Percentiles rank a stretch among this genome's conserved stretches.
phyloP scores from a whole-genome alignment of 495 filamentous ascomycete species.

The Daldinia childiae region DNA sequence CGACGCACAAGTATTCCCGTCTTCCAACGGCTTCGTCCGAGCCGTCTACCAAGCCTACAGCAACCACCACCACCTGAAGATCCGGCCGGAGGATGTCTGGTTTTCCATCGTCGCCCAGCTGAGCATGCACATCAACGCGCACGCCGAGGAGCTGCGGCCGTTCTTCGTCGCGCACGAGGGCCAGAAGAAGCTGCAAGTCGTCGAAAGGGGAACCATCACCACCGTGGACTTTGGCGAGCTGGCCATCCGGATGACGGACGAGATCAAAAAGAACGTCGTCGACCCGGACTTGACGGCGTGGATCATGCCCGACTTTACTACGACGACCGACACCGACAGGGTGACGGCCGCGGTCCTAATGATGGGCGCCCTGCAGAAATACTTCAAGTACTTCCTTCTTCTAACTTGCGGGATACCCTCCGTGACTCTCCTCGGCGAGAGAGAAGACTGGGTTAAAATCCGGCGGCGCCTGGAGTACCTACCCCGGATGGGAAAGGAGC shows the following conservation, averaged over 20 bases:
- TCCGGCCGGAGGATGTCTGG: slow-evolving; percentile 57
- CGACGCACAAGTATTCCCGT: not conserved
- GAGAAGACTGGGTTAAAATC: slow-evolving; percentile 54
- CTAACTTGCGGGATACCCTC: slow-evolving; percentile 57
- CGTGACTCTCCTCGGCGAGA: slow-evolving; percentile 59
- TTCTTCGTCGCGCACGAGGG: slow-evolving; percentile 52
- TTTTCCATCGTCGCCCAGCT: slow-evolving; percentile 50
- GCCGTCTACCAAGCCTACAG: not conserved
- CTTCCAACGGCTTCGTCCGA: slow-evolving; percentile 1
- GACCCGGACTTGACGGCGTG: slow-evolving; percentile 26
- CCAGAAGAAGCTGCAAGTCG: slow-evolving; percentile 36
- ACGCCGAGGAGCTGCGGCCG: slow-evolving; percentile 50
- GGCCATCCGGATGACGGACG: not conserved
- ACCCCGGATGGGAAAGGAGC: slow-evolving; percentile 49
- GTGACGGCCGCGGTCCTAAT: slow-evolving; percentile 23
- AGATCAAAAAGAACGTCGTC: slow-evolving; percentile 10
- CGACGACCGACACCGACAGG: slow-evolving; percentile 39
- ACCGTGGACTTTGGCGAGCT: slow-evolving; percentile 5
- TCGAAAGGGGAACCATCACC: not conserved
- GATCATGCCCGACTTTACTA: slow-evolving; percentile 44
- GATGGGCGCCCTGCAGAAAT: slow-evolving; percentile 23
- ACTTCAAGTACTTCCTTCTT: not conserved
- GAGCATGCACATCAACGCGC: slow-evolving; percentile 45
- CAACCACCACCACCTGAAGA: slow-evolving; percentile 46
- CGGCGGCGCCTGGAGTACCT: slow-evolving; percentile 50